phyloP scores from a whole-genome alignment of 192 early-diverging fungal species.

The Backusella circina region DNA sequence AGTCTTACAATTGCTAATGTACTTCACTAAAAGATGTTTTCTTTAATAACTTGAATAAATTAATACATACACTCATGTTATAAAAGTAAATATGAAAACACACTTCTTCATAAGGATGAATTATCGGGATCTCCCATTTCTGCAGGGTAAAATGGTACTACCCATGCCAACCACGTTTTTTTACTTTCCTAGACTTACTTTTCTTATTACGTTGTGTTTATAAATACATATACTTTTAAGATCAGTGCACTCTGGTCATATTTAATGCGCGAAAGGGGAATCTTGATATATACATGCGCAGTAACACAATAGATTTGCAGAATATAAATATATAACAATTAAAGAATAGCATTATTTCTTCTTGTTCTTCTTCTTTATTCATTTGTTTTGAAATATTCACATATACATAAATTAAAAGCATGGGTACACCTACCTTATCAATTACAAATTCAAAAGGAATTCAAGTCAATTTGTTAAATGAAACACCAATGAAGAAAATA shows the following conservation, averaged over 20 bases:
- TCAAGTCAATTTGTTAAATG: constrained; percentile 30
- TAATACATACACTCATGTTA: not conserved
- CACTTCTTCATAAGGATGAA: not conserved
- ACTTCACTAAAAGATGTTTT: not conserved
- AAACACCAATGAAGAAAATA: not conserved
- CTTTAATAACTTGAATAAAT: not conserved
- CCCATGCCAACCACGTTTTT: not conserved
- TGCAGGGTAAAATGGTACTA: constrained; percentile 5
- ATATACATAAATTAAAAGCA: not conserved
- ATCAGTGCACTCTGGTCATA: not conserved
- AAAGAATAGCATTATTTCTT: not conserved
- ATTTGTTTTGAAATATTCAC: not conserved
- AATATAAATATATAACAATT: not conserved
- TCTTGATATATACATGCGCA: not conserved
- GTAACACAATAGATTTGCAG: not conserved
- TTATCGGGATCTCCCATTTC: not conserved
- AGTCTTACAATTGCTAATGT: not conserved
- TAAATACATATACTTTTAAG: too few relatives aligned
- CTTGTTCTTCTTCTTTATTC: not conserved
- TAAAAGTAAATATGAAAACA: not conserved
- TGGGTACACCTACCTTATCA: not conserved
- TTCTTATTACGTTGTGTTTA: not conserved
- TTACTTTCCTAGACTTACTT: not conserved
- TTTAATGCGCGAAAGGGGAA: not conserved
- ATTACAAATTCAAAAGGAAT: constrained; percentile 29